phyloP scores from a whole-genome alignment of 768 basidiomycete species.

The Termitomyces sp. region DNA sequence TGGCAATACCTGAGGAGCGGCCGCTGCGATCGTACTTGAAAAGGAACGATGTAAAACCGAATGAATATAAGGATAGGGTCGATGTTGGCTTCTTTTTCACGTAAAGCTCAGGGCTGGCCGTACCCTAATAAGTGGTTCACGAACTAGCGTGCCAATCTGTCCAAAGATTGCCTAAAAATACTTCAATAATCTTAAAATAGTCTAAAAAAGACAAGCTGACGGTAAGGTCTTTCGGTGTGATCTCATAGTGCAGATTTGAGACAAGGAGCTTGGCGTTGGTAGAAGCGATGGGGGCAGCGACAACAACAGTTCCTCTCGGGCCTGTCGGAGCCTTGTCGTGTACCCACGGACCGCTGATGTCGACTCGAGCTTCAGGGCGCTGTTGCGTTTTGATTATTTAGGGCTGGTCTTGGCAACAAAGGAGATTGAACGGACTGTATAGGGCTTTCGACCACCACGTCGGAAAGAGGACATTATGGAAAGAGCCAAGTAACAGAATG shows the following conservation, averaged over 20 bases:
- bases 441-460: slow-evolving; percentile 1
- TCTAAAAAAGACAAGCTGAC: slow-evolving; percentile 38
- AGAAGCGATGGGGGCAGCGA: slow-evolving; percentile 31
- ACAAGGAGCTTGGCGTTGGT: slow-evolving; percentile 57
- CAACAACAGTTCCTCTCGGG: slow-evolving; percentile 20
- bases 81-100: slow-evolving; percentile 52
- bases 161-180: slow-evolving; percentile 75
- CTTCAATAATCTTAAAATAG: slow-evolving; percentile 1
- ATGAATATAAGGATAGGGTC: slow-evolving; percentile 34
- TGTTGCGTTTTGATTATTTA: background rate
- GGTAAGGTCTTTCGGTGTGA: slow-evolving; percentile 81
- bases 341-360: slow-evolving; percentile 62
- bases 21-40: slow-evolving; percentile 94
- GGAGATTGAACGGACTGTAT: background rate
- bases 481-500: background rate
- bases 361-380: slow-evolving; percentile 24
- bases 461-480: slow-evolving; percentile 3
- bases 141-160: slow-evolving; percentile 85
- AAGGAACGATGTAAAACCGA: slow-evolving; percentile 23
- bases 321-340: slow-evolving; percentile 68
- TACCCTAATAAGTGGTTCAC: slow-evolving; percentile 95
- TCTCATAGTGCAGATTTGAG: slow-evolving; percentile 88
- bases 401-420: background rate
- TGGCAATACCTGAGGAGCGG: slow-evolving; percentile 80
- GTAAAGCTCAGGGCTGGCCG: slow-evolving; percentile 67